These are phyloP conservation scores for Penicillium flavigenum DNA, from an alignment of 495 filamentous ascomycete species.

Conservation along the genomic window DNA sequence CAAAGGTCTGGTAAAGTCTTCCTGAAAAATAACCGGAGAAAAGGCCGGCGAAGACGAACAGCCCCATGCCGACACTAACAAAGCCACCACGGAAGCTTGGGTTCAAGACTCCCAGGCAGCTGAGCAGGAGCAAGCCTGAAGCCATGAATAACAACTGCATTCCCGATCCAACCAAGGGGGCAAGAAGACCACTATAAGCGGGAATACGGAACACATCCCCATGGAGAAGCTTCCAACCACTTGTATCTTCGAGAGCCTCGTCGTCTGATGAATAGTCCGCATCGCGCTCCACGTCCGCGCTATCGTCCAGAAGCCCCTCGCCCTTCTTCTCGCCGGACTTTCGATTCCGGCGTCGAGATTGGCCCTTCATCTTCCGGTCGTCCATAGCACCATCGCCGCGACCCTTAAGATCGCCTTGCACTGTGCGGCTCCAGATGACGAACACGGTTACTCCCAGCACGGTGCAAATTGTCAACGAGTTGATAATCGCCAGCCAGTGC, in stretches of 20 bases:
- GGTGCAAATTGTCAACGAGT: constrained; percentile 83
- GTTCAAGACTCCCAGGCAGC: constrained; percentile 80
- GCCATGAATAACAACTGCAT: constrained; percentile 90
- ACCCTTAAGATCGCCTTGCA: constrained; percentile 76
- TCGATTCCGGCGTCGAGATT: constrained; percentile 47
- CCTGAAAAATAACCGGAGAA: constrained; percentile 94
- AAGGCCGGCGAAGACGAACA: constrained; percentile 84
- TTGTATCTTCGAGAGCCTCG: constrained; percentile 76
- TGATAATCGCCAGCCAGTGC: constrained; percentile 91
- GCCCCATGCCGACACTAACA: constrained; percentile 78
- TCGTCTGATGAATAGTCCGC: constrained; percentile 70
- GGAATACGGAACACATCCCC: constrained; percentile 90
- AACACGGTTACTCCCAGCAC: constrained; percentile 80
- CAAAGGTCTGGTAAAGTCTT: constrained; percentile 83
- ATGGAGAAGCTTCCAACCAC: constrained; percentile 94
- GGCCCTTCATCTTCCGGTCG: constrained; percentile 63
- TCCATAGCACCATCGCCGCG: constrained; percentile 64
- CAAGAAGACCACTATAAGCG: constrained; percentile 70
- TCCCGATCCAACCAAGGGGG: constrained; percentile 83
- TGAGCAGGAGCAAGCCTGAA: constrained; percentile 72
- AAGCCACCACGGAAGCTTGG: constrained; percentile 92
- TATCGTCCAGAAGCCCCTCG: constrained; percentile 64
- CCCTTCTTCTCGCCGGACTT: constrained; percentile 54
- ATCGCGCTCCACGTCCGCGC: constrained; percentile 57
- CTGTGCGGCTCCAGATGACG: constrained; percentile 81